These are phyloP conservation scores for Crepidotus variabilis DNA, from an alignment of 768 basidiomycete genomes.

Conservation along the genomic window DNA sequence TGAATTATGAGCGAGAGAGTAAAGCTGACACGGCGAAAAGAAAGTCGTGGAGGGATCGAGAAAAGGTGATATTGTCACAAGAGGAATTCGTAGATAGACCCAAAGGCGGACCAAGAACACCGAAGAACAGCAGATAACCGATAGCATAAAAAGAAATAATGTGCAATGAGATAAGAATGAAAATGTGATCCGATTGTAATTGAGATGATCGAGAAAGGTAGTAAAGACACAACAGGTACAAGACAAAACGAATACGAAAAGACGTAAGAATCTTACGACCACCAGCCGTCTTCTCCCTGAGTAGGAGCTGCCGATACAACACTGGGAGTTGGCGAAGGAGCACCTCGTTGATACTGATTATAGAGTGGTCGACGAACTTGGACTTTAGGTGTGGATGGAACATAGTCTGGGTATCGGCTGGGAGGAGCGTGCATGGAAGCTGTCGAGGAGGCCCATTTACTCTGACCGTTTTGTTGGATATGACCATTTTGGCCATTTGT, in stretches of 20 bases:
- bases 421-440: conserved; percentile 28
- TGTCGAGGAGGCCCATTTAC: conserved; percentile 21
- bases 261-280: conserved; percentile 37
- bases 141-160: conserved; percentile 6
- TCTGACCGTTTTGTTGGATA: conserved; percentile 20
- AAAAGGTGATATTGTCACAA: not conserved
- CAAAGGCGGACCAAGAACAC: not conserved
- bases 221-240: conserved; percentile 7
- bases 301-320: conserved; percentile 71
- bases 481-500: conserved; percentile 6
- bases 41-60: not conserved
- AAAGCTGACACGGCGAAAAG: not conserved
- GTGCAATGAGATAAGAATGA: not conserved
- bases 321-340: conserved; percentile 75
- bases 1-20: not conserved
- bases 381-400: conserved; percentile 33
- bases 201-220: conserved; percentile 11
- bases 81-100: not conserved
- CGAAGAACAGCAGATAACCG: not conserved
- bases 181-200: conserved; percentile 1
- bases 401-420: conserved; percentile 32
- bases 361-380: conserved; percentile 17
- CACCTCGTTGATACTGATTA: conserved; percentile 25
- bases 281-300: conserved; percentile 77
- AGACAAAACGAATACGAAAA: conserved; percentile 9